Percentiles rank a stretch among this genome's conserved stretches.
Evolutionary conservation across 1,139 yeast genomes (phyloP).

Genomic region (Sugiyamaella castrensis): DNA sequence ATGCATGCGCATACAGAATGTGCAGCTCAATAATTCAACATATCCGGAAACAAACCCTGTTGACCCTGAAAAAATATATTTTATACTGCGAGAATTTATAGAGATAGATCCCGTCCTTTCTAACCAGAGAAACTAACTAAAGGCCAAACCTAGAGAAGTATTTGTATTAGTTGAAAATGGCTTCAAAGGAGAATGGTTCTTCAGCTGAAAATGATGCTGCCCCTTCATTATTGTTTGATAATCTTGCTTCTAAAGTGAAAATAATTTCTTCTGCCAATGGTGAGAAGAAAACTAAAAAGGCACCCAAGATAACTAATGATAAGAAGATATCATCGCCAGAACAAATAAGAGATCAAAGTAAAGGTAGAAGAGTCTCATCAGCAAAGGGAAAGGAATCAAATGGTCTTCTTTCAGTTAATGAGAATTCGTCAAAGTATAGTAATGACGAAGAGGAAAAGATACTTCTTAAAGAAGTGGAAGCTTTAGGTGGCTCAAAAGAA

Average conservation of each 20-base stretch:
- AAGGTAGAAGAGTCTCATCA: slow-evolving; percentile 15
- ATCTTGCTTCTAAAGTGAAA: slow-evolving; percentile 26
- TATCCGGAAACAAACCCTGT: too few species aligned
- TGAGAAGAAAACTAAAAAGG: slow-evolving; percentile 1
- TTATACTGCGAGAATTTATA: too few species aligned
- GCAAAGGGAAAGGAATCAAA: slow-evolving; percentile 18
- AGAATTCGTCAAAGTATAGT: too few species aligned
- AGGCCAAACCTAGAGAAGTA: too few species aligned
- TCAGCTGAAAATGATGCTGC: slow-evolving; percentile 7
- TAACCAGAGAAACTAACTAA: too few species aligned
- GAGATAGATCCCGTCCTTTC: too few species aligned
- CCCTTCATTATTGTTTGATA: slow-evolving; percentile 19
- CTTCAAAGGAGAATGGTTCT: neutral
- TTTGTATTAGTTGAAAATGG: slow-evolving; percentile 1
- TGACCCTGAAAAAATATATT: too few species aligned
- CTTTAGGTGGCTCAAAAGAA: slow-evolving; percentile 66
- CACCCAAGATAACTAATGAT: neutral
- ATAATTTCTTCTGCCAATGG: slow-evolving; percentile 14
- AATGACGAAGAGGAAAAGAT: slow-evolving; percentile 12
- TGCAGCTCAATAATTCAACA: too few species aligned
- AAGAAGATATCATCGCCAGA: neutral
- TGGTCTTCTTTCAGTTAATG: neutral
- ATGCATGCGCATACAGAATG: too few species aligned
- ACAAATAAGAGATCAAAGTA: slow-evolving; percentile 16
- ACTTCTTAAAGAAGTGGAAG: slow-evolving; percentile 30